Percentiles rank a stretch among this genome's conserved stretches.
phyloP scores from a whole-genome alignment of 345 rosid species.

The Moricandia arvensis region DNA sequence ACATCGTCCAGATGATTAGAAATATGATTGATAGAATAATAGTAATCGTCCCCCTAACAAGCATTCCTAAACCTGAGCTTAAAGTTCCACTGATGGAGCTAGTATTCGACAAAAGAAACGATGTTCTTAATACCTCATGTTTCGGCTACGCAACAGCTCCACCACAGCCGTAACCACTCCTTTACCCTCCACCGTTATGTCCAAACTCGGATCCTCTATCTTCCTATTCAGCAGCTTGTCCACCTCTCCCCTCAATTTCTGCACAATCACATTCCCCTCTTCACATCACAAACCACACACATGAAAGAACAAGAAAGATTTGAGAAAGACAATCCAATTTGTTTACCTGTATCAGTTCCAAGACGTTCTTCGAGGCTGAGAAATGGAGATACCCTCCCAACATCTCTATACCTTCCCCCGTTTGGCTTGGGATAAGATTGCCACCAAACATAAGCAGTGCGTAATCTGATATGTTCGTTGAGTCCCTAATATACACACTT shows the following conservation, averaged over 20 bases:
- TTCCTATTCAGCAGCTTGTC: conserved; percentile 77
- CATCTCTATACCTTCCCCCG: conserved; percentile 91
- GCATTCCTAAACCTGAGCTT: neutral
- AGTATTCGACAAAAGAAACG: neutral
- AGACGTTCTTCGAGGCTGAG: conserved; percentile 75
- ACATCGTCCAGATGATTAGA: neutral
- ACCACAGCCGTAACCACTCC: conserved; percentile 86
- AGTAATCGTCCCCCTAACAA: neutral
- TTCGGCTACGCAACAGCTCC: conserved; percentile 68
- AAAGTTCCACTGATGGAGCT: neutral
- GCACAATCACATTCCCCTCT: conserved; percentile 22
- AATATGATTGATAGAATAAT: neutral
- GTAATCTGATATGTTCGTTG: conserved; percentile 93
- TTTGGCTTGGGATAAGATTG: conserved; percentile 64
- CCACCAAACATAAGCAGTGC: conserved; percentile 94
- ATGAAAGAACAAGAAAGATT: neutral
- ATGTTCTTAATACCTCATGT: conserved; percentile 28
- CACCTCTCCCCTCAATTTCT: conserved; percentile 81
- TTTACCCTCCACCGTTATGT: conserved; percentile 72
- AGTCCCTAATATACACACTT: conserved; percentile 73
- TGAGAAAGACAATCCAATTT: neutral
- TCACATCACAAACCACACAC: neutral
- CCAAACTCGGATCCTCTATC: conserved; percentile 82
- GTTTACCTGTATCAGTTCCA: conserved; percentile 73
- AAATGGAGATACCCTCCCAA: conserved; percentile 96